phyloP scores from a whole-genome alignment of 768 basidiomycete genomes.

The Kwoniella newhampshirensis region DNA sequence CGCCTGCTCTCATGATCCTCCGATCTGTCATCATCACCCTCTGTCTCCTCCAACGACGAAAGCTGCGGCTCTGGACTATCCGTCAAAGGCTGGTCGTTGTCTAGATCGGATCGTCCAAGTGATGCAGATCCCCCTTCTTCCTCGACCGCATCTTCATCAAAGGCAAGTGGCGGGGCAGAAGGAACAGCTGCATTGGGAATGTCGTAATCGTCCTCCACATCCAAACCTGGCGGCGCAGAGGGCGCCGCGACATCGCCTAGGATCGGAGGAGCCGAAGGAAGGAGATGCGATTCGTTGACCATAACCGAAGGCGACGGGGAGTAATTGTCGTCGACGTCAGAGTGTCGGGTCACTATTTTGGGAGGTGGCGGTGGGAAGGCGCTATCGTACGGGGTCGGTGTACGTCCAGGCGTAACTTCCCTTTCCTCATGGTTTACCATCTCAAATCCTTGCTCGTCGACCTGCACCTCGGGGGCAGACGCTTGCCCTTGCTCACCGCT shows the following conservation, averaged over 20 bases:
- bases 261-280: slow-evolving; percentile 13
- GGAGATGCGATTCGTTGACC: slow-evolving; percentile 4
- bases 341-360: slow-evolving; percentile 15
- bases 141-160: slow-evolving; percentile 20
- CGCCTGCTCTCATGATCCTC: background rate
- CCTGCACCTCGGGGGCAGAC: slow-evolving; percentile 45
- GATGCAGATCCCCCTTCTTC: background rate
- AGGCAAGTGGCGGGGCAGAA: slow-evolving; percentile 35
- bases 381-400: background rate
- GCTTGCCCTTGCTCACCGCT: background rate
- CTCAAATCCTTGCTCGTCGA: slow-evolving; percentile 52
- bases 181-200: slow-evolving; percentile 8
- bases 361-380: slow-evolving; percentile 19
- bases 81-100: background rate
- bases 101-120: background rate
- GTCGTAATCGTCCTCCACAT: slow-evolving; percentile 8
- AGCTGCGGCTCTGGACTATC: background rate
- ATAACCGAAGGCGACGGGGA: background rate
- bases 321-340: background rate
- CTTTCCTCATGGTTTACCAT: too few relatives aligned
- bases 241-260: slow-evolving; percentile 4
- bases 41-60: slow-evolving; percentile 5
- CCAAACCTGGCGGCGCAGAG: slow-evolving; percentile 3
- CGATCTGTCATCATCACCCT: background rate
- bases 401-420: background rate